These are phyloP conservation scores for Apostasia ramifera DNA, from an alignment of 106 monocot genomes.

Conservation along the genomic window DNA sequence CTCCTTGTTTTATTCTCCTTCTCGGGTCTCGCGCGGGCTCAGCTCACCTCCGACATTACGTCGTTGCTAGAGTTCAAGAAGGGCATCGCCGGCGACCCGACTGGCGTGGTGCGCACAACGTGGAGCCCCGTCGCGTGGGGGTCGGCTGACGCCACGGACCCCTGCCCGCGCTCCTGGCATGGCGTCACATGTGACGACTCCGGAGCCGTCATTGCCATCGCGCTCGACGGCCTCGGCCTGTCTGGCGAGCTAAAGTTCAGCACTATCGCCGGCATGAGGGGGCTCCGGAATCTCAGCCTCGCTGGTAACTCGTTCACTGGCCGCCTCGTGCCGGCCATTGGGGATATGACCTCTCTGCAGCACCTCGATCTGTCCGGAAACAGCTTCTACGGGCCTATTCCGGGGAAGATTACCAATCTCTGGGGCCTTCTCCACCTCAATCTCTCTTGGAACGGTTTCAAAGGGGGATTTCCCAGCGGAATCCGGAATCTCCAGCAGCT, in stretches of 20 bases:
- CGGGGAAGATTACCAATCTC: slow-evolving; percentile 43
- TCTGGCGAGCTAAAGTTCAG: slow-evolving; percentile 65
- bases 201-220: slow-evolving; percentile 39
- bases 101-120: slow-evolving; percentile 29
- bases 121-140: slow-evolving; percentile 28
- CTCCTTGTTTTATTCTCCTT: slow-evolving; percentile 1
- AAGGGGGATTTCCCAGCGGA: slow-evolving; percentile 39
- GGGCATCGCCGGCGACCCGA: slow-evolving; percentile 45
- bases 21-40: not conserved
- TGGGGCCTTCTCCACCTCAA: slow-evolving; percentile 48
- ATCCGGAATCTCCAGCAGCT: slow-evolving; percentile 66
- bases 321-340: slow-evolving; percentile 49
- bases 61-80: slow-evolving; percentile 85
- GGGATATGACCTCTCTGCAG: slow-evolving; percentile 43
- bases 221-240: slow-evolving; percentile 48
- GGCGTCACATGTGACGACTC: slow-evolving; percentile 43
- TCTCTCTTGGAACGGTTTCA: slow-evolving; percentile 61
- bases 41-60: slow-evolving; percentile 27
- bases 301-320: slow-evolving; percentile 72
- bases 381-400: slow-evolving; percentile 75
- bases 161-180: slow-evolving; percentile 14
- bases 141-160: slow-evolving; percentile 1
- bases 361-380: slow-evolving; percentile 78
- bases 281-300: slow-evolving; percentile 53
- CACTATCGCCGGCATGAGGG: slow-evolving; percentile 33